phyloP scores from a whole-genome alignment of 2,329 filamentous ascomycete species.

The Neofusicoccum sp. region DNA sequence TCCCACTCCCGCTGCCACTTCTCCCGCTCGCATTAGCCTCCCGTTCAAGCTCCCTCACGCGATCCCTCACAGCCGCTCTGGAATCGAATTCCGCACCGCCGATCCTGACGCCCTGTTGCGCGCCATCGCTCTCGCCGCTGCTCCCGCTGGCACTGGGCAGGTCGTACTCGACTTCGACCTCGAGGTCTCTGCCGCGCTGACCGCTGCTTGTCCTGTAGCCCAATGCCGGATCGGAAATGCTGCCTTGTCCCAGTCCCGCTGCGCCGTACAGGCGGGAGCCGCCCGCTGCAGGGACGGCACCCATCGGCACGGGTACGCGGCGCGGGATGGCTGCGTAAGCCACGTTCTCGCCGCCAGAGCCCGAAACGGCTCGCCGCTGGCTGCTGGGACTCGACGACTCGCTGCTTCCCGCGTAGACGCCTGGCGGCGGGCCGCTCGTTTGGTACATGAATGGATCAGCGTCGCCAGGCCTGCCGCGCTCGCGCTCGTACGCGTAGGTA shows the following conservation, averaged over 20 bases:
- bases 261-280: not conserved
- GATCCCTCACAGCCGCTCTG: not conserved
- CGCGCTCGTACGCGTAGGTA: conserved; percentile 28
- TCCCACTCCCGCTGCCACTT: conserved; percentile 5
- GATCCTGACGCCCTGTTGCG: not conserved
- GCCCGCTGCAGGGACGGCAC: conserved; percentile 1
- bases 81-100: not conserved
- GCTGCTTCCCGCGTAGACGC: conserved; percentile 28
- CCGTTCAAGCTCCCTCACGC: conserved; percentile 6
- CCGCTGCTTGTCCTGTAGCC: not conserved
- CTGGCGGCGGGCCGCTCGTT: conserved; percentile 29
- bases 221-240: conserved; percentile 10
- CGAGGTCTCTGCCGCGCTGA: not conserved
- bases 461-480: conserved; percentile 24
- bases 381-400: conserved; percentile 31
- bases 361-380: conserved; percentile 22
- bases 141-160: conserved; percentile 8
- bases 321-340: conserved; percentile 36
- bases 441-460: conserved; percentile 25
- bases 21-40: conserved; percentile 10
- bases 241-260: not conserved
- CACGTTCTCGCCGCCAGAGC: conserved; percentile 26
- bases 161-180: conserved; percentile 19
- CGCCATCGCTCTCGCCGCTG: conserved; percentile 13
- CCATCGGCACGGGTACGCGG: conserved; percentile 37